phyloP scores from a whole-genome alignment of 2,329 filamentous ascomycete species.

The Aspergillus proliferans region DNA sequence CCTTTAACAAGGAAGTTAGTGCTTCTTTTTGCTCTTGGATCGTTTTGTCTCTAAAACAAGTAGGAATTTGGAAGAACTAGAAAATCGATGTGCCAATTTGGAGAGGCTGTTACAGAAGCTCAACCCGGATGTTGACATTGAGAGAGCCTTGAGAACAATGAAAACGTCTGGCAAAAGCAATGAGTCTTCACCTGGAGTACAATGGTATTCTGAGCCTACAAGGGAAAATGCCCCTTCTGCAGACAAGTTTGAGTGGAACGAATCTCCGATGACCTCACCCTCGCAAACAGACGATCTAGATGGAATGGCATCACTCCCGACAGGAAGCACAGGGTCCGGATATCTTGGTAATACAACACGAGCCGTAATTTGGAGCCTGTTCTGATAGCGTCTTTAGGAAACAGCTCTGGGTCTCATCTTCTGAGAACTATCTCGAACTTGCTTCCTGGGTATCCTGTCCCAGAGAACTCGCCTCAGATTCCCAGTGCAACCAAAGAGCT shows the following conservation, averaged over 20 bases:
- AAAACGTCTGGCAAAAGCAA: not conserved
- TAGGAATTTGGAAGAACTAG: constrained; percentile 12
- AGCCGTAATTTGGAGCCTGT: not conserved
- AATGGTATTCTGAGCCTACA: not conserved
- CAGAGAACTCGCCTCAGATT: not conserved
- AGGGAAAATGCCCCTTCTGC: constrained; percentile 1
- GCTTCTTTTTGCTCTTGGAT: not conserved
- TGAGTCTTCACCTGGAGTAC: not conserved
- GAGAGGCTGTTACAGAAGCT: constrained; percentile 4
- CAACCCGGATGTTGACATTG: constrained; percentile 11
- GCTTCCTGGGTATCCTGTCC: constrained; percentile 2
- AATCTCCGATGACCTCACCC: constrained; percentile 5
- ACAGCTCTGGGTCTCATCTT: constrained; percentile 10
- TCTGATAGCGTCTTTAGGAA: constrained; percentile 6
- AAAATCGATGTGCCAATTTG: constrained; percentile 8
- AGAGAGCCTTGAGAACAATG: constrained; percentile 5
- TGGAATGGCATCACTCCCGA: constrained; percentile 13
- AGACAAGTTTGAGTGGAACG: constrained; percentile 11
- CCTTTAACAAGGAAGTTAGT: constrained; percentile 12
- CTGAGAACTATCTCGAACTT: constrained; percentile 9
- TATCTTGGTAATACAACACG: constrained; percentile 8
- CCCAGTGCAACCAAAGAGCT: not conserved
- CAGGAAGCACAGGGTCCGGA: constrained; percentile 3
- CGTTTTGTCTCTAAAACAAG: not conserved
- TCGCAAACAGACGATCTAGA: constrained; percentile 1